These are phyloP conservation scores for Verticillium dahliae DNA, from an alignment of 2,329 filamentous ascomycete species.

Conservation along the genomic window DNA sequence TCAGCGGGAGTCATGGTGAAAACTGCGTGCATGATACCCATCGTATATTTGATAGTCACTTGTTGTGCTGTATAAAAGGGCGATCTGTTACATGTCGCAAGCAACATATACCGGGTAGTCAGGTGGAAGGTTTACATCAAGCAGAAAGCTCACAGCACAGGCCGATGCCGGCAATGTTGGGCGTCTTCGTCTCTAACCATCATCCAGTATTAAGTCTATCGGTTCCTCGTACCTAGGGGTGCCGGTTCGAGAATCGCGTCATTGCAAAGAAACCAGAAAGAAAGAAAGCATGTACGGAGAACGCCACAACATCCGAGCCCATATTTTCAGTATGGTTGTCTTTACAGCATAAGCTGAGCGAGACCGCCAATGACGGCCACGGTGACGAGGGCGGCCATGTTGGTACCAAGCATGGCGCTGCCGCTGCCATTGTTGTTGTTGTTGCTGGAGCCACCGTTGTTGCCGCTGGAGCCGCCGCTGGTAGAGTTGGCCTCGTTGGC, in stretches of 20 bases:
- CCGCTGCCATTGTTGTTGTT: conserved; percentile 30
- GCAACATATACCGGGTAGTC: not conserved
- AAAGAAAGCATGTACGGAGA: conserved; percentile 10
- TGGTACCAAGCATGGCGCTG: conserved; percentile 37
- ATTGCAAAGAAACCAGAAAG: conserved; percentile 8
- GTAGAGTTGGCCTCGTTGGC: conserved; percentile 37
- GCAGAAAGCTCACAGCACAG: not conserved
- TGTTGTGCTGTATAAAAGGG: not conserved
- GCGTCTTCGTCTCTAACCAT: conserved; percentile 15
- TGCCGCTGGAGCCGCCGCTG: conserved; percentile 18
- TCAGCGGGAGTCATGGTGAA: too few species aligned
- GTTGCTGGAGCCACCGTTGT: conserved; percentile 18
- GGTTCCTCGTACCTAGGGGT: conserved; percentile 29
- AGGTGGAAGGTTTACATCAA: not conserved
- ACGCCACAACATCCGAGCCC: conserved; percentile 13
- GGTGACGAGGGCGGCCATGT: conserved; percentile 38
- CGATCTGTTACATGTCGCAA: not conserved
- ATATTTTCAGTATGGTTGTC: not conserved
- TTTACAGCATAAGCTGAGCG: conserved; percentile 44
- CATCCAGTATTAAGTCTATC: conserved; percentile 36
- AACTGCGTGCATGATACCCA: not conserved
- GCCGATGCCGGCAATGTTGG: not conserved
- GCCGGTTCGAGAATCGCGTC: conserved; percentile 9
- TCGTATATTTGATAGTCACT: not conserved
- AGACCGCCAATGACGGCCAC: conserved; percentile 40